Evolutionary conservation across 805 yeast genomes (phyloP), one percentile per base, ranked within the genome.

Genomic region (Suhomyces sp.): DNA sequence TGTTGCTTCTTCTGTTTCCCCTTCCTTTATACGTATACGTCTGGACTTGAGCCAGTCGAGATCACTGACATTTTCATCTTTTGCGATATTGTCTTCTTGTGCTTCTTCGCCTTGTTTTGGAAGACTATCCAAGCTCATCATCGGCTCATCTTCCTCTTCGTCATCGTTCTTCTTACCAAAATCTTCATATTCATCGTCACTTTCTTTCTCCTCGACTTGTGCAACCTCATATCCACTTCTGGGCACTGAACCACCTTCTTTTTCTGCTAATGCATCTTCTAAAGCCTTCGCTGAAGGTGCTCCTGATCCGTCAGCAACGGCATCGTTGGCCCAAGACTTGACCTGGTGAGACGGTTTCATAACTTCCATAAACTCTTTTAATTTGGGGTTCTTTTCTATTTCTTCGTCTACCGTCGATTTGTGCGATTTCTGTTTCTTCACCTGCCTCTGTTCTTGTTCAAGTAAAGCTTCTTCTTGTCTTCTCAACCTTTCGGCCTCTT

Each of bases 11-110:
- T n/a, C 54, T 24, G 54, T 61, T n/a, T 59, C 70, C 47, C 65
- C 64, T 27, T 74, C 79, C 47, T 65, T 71, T 63, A 92, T 88
- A 65, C 94, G 82, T 22, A 79, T 82, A 68, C 94, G 81, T 67
- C 88, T 84, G 60, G 79, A 81, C 62, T 85, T 84, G 55, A 92
- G 78, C 98, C 98, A 92, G 53, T 92, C 97, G 49, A 88, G 70
- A 72, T 92, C 97, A 12, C 91, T 79, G 12, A 88, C 77, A 12
- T 61, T 70, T 52, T 79, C 82, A 59, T 83, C 82, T 35, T 70
- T 70, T 6, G 82, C 84, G 4, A 71, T 50, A 58, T 53, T 65
- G 5, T 63, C 66, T 5, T 60, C 64, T 1, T 61, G 67, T 5
- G 56, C 65, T 27, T 38, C 35, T 12, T 22, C 50, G 8, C 7